Evolutionary conservation across 106 monocot genomes (phyloP).

Genomic region (Dendrobium chrysotoxum): DNA sequence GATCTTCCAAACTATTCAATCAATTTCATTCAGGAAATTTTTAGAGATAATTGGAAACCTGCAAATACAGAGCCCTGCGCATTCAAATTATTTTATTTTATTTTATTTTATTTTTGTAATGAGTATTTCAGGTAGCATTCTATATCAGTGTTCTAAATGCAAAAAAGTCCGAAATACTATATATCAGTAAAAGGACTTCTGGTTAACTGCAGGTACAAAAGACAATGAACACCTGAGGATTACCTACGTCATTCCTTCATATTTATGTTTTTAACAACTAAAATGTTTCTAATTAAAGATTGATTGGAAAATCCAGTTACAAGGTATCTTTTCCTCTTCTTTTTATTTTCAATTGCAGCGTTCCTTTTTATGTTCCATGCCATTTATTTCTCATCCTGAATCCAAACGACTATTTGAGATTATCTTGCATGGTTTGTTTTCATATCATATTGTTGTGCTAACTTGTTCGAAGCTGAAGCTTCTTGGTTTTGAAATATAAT

Average conservation of each 20-base stretch:
- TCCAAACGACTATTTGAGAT: background rate
- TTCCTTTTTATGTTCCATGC: background rate
- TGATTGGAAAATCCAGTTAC: background rate
- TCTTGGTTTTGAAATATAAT: background rate
- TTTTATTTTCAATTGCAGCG: background rate
- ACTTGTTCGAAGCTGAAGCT: background rate
- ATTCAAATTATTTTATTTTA: too few species aligned
- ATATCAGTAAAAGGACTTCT: background rate
- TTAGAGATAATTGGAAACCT: too few species aligned
- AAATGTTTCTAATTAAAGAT: background rate
- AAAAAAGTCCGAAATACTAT: background rate
- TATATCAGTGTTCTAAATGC: background rate
- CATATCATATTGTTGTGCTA: background rate
- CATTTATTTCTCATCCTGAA: background rate
- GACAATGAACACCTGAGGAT: conserved; percentile 20
- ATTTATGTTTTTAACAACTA: background rate
- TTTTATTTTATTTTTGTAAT: too few species aligned
- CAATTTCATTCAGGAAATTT: too few species aligned
- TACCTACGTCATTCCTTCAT: background rate
- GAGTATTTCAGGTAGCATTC: too few species aligned
- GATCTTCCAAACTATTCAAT: background rate
- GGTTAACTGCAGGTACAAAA: conserved; percentile 38
- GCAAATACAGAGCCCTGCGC: too few species aligned
- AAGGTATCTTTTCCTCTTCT: background rate
- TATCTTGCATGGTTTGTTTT: background rate